Percentiles rank a stretch among this genome's conserved stretches.
phyloP scores from a whole-genome alignment of 306 rosid species.

The Prunus salicina region DNA sequence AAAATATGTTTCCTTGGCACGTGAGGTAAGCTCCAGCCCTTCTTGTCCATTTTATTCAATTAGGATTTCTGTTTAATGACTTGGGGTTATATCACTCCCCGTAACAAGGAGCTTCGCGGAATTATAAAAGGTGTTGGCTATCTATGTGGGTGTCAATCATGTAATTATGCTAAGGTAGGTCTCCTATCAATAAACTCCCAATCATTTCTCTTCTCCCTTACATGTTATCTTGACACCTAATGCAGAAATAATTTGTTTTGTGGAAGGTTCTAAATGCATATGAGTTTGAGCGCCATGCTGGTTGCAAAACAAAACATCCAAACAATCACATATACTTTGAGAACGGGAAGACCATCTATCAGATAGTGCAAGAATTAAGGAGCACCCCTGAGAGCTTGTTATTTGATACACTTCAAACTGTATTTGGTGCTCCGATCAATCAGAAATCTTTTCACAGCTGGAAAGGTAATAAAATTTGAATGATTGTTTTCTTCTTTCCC shows the following conservation, averaged over 20 bases:
- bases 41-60: slow-evolving; percentile 19
- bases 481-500: background rate
- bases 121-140: slow-evolving; percentile 81
- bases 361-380: slow-evolving; percentile 76
- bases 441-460: slow-evolving; percentile 77
- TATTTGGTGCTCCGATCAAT: slow-evolving; percentile 79
- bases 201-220: background rate
- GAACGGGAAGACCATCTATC: slow-evolving; percentile 83
- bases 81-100: slow-evolving; percentile 20
- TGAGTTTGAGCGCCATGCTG: slow-evolving; percentile 82
- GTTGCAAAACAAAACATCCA: slow-evolving; percentile 84
- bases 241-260: background rate
- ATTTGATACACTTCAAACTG: slow-evolving; percentile 72
- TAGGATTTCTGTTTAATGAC: slow-evolving; percentile 16
- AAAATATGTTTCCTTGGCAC: slow-evolving; percentile 68
- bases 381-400: slow-evolving; percentile 74
- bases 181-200: slow-evolving; percentile 18
- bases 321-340: slow-evolving; percentile 84
- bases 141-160: slow-evolving; percentile 78
- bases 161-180: slow-evolving; percentile 63
- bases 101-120: slow-evolving; percentile 75
- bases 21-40: slow-evolving; percentile 53
- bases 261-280: slow-evolving; percentile 75
- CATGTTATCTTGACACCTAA: slow-evolving; percentile 18
- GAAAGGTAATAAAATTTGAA: slow-evolving; percentile 54